These are phyloP conservation scores for Aspergillus egyptiacus DNA, from an alignment of 495 filamentous ascomycete genomes.

Conservation along the genomic window DNA sequence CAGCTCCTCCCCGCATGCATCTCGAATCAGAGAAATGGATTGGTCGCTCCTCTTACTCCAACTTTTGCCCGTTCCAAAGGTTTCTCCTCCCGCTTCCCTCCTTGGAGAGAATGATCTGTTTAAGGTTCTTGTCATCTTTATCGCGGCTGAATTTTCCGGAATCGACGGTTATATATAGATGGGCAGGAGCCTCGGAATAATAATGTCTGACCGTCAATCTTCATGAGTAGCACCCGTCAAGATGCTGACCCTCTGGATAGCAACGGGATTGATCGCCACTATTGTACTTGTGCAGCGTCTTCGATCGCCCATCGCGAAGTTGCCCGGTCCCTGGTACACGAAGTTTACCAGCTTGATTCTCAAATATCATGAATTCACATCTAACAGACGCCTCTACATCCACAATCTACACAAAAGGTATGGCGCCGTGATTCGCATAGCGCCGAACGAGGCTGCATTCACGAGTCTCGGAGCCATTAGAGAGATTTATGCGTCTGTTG, in stretches of 20 bases:
- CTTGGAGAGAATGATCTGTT: not conserved
- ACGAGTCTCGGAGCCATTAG: constrained; percentile 51
- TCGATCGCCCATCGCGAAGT: constrained; percentile 7
- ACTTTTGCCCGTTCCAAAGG: no score
- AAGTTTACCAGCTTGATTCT: constrained; percentile 46
- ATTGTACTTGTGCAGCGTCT: constrained; percentile 13
- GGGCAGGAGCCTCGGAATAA: no score
- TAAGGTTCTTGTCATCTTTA: not conserved
- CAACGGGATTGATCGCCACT: constrained; percentile 4
- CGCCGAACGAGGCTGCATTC: constrained; percentile 58
- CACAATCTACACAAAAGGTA: constrained; percentile 51
- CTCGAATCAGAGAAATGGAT: not conserved
- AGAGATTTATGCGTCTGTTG: constrained; percentile 59
- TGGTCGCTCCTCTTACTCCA: not conserved
- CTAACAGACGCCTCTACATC: constrained; percentile 48
- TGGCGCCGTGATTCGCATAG: constrained; percentile 51
- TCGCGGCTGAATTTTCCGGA: no score
- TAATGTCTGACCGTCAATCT: not conserved
- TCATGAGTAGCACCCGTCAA: not conserved
- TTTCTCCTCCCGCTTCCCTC: not conserved
- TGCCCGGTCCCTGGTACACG: constrained; percentile 52
- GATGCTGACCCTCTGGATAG: constrained; percentile 26
- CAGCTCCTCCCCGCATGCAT: constrained; percentile 1
- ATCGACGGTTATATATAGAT: no score
- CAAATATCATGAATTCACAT: constrained; percentile 53